Base-by-base conservation (phyloP, 2,329 filamentous ascomycete species). In the Verticillium alfalfae region DNA sequence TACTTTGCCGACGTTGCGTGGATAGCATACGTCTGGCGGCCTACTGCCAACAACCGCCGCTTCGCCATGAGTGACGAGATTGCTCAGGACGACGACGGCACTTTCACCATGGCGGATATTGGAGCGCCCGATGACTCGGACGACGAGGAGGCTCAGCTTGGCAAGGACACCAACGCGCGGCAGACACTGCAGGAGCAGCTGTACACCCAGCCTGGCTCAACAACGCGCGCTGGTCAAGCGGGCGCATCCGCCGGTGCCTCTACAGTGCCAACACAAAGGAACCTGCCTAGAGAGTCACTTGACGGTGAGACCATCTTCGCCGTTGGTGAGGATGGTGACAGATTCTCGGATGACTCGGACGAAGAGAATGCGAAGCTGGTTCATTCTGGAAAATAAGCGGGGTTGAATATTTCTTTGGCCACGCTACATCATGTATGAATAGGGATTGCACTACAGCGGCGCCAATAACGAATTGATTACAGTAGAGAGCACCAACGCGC, bases 1-100 rank as follows among this genome's bases (percentile, higher is more conserved):
- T 99, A 98, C 77, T 87, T 99, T 66, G 91, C 91, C 63, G 94
- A 99, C 70, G 92, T 99, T 34, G 88, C 87, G 60, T 97, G 94
- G 76, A 86, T 99, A 66, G 93, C 95, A 26, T 99, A 98, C 75
- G 83, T 99, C 60, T 99, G 95, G 95, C 85, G 95, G 57, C 95
- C 95, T 7, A 98, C 94, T 26, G 93, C 91, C 59, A 98, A 99
- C 78, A 99, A 99, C 78, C 86, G 93, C 69, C 87, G 95, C 62
- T 99, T 99, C 70, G 95, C 95, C 65, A 99, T 99, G 95, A 96
- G 92, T 78, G 95, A 99, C 71, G 95, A 99, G 85, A 89, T 99
- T 71, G 94, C 95, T 2, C 95, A 98, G 84, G 95, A 99, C 70
- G 95, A 99, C 69, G 94, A 98, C 71, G 95, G 95, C 39, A 85